Evolutionary conservation across 345 rosid species (phyloP).

Genomic region (Cardamine occulta): DNA sequence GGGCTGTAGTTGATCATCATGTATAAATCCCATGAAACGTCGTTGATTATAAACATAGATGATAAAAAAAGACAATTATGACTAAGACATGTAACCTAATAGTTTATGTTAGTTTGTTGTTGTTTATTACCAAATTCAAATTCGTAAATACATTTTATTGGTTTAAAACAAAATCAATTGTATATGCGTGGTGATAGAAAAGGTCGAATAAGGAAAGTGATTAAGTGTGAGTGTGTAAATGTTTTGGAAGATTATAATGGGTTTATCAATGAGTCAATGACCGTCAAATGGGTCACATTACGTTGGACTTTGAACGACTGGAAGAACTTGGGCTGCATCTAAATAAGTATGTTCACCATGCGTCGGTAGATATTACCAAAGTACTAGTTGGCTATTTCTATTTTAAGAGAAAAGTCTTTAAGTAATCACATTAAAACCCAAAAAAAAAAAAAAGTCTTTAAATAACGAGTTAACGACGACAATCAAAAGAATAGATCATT

Average conservation of each 20-base stretch:
- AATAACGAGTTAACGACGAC: too few species aligned
- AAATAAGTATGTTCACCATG: not conserved
- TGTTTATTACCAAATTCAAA: not conserved
- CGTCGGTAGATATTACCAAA: not conserved
- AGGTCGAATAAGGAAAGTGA: not conserved
- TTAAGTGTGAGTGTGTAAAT: not conserved
- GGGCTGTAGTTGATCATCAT: conserved; percentile 1
- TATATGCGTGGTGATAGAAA: not conserved
- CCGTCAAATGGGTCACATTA: not conserved
- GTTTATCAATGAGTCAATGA: not conserved
- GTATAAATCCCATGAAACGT: not conserved
- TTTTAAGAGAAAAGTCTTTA: too few species aligned
- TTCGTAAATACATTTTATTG: not conserved
- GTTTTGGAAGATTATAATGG: not conserved
- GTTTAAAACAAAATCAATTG: not conserved
- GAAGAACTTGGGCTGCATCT: not conserved
- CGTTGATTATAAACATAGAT: not conserved
- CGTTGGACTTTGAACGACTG: not conserved
- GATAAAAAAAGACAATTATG: not conserved
- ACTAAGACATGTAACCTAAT: not conserved
- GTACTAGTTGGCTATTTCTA: not conserved
- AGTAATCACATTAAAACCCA: too few species aligned
- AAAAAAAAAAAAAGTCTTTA: too few species aligned
- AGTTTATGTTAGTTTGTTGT: not conserved
- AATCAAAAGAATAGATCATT: too few species aligned